Percentiles rank a stretch among this genome's conserved stretches.
Conservation (phyloP, 352 stramenopile genomes). For the Globisporangium recalcitrans region DNA sequence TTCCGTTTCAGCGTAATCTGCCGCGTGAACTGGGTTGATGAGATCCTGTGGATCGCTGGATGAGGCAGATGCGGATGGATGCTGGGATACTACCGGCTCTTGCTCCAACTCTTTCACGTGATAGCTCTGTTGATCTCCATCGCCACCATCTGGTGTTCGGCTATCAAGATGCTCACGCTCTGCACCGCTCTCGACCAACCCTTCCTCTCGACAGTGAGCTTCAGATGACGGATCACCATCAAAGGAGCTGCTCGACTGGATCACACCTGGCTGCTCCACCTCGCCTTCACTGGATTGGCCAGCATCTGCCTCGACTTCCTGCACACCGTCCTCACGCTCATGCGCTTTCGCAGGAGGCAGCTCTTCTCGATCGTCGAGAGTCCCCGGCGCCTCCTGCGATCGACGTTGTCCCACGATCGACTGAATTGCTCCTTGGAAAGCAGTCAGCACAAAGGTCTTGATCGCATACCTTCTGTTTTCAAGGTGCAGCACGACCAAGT, state of each 20-base stretch:
- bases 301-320: neutral
- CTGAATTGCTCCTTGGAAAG: neutral
- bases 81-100: neutral
- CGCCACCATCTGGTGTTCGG: neutral
- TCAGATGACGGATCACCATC: neutral
- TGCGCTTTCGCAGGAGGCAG: too few relatives aligned
- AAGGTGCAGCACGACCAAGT: constrained; percentile 12
- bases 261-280: neutral
- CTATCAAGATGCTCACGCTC: neutral
- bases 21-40: too few relatives aligned
- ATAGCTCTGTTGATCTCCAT: neutral
- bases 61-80: too few relatives aligned
- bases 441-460: constrained; percentile 11
- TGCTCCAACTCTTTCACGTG: neutral
- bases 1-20: neutral
- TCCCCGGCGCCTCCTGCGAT: neutral
- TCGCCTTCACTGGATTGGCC: neutral
- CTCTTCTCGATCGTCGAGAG: neutral
- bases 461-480: constrained; percentile 10
- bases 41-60: neutral
- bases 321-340: neutral
- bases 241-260: neutral
- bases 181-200: neutral
- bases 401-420: neutral
- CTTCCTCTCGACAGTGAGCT: neutral